Conservation (phyloP, 192 early-diverging fungal species). For the Coemansia brasiliensis region DNA sequence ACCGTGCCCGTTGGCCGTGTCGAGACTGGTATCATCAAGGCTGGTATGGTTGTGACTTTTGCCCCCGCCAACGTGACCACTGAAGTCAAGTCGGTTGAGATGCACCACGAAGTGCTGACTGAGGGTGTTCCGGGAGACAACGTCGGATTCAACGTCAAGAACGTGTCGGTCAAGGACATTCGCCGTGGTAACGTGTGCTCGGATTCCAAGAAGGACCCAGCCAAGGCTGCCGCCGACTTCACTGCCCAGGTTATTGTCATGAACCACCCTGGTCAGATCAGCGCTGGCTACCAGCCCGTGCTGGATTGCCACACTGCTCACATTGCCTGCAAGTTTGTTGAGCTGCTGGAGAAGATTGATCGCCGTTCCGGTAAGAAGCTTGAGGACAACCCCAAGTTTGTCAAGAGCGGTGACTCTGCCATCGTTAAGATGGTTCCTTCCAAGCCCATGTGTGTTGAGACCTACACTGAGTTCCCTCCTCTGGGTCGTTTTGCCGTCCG, state of each 20-base stretch:
- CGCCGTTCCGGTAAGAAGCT: constrained; percentile 91
- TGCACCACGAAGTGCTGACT: constrained; percentile 92
- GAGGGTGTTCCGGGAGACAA: constrained; percentile 92
- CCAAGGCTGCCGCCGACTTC: constrained; percentile 90
- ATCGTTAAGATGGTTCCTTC: constrained; percentile 93
- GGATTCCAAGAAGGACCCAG: constrained; percentile 96
- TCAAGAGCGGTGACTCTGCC: constrained; percentile 94
- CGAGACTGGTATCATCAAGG: constrained; percentile 93
- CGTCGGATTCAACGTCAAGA: constrained; percentile 99
- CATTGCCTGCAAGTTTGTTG: constrained; percentile 94
- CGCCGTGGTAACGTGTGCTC: constrained; percentile 94
- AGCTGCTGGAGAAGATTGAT: constrained; percentile 93
- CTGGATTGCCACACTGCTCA: constrained; percentile 96
- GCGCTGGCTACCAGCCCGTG: constrained; percentile 91
- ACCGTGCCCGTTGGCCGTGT: constrained; percentile 97
- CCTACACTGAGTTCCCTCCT: constrained; percentile 89
- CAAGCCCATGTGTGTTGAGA: constrained; percentile 96
- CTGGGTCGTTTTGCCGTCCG: constrained; percentile 96
- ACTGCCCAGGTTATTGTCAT: constrained; percentile 94
- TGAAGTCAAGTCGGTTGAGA: constrained; percentile 97
- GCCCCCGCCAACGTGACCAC: constrained; percentile 84
- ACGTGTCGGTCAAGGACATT: constrained; percentile 96
- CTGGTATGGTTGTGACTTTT: constrained; percentile 87
- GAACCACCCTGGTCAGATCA: constrained; percentile 95
- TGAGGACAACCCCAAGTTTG: constrained; percentile 91